These are phyloP conservation scores for Vigna nakashimae DNA, from an alignment of 306 rosid species.

Conservation along the genomic window DNA sequence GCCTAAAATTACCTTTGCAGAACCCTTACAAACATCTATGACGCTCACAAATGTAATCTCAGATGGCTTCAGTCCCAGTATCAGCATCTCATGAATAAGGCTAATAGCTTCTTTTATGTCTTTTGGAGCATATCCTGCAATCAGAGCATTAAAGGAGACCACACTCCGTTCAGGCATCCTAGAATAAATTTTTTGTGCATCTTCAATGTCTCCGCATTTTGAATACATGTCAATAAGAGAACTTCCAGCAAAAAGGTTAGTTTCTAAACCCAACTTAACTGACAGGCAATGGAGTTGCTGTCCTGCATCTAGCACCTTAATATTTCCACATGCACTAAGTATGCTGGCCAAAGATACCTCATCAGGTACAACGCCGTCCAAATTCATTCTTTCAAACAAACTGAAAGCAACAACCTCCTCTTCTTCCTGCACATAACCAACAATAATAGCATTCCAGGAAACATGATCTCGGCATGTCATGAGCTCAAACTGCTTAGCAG, in stretches of 20 bases:
- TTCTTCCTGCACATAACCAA: conserved; percentile 51
- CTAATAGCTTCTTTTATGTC: too few relatives aligned
- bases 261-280: conserved; percentile 72
- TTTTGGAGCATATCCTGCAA: too few relatives aligned
- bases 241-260: conserved; percentile 74
- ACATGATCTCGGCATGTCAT: conserved; percentile 68
- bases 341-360: conserved; percentile 86
- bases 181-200: conserved; percentile 61
- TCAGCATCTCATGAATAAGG: too few relatives aligned
- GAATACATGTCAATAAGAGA: conserved; percentile 89
- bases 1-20: too few relatives aligned
- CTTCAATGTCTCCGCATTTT: conserved; percentile 61
- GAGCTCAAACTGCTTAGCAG: conserved; percentile 73
- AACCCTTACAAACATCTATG: too few relatives aligned
- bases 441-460: conserved; percentile 89
- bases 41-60: too few relatives aligned
- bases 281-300: conserved; percentile 71
- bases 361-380: conserved; percentile 61
- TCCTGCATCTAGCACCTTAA: conserved; percentile 60
- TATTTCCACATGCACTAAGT: conserved; percentile 79
- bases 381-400: conserved; percentile 72
- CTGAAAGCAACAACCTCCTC: conserved; percentile 58
- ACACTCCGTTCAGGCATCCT: conserved; percentile 66
- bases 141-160: conserved; percentile 64
- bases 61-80: too few relatives aligned